Evolutionary conservation across 129 eudicot genomes (phyloP), one percentile per base, ranked within the genome.

Genomic region (Heracleum sosnowskyi): DNA sequence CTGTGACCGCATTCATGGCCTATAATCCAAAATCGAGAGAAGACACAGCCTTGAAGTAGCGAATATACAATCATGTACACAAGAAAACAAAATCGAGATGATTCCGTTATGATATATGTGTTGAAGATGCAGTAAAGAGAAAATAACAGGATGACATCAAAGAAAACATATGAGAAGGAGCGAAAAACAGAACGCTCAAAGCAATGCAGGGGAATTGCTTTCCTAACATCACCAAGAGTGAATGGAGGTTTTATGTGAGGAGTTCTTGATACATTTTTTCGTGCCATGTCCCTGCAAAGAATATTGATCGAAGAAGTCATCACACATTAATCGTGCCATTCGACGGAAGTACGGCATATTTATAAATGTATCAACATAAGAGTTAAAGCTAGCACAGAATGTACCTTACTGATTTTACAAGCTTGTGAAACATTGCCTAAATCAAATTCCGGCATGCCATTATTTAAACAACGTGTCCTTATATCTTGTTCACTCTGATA

Each of bases 1-100:
- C 29, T 10, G 35, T 62, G 69, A 62, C 69, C 69, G n/a, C 69
- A 62, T 62, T 62, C 69, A 62, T 28, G 69, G 69, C 69, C 35
- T 62, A 62, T n/a, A 35, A 62, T n/a, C 69, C 69, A 62, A 62
- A 62, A 8, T 11, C 34, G 35, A 28, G 69, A 62, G 35, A 62
- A 62, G 4, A 62, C 35, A 62, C 69, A 26, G 15, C 69, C 69
- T 62, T 62, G 69, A 62, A 62, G 69, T 10, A 20, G 69, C n/a
- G 69, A 62, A 24, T 62, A 62, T 0, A 62, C 17, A 24, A 62
- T 11, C 69, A 26, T 9, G 13, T 62, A 62, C 1, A 28, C 17
- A 26, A 11, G 11, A 28, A 26, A n/a, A 62, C 28, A 62, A 1
- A 62, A 62, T 28, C 34, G 69, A 62, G 69, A 26, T 28, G 34